A percentile compares a stretch with the other conserved stretches of the same genome.
phyloP scores from a whole-genome alignment of 345 rosid species.

The Citrus sp. region DNA sequence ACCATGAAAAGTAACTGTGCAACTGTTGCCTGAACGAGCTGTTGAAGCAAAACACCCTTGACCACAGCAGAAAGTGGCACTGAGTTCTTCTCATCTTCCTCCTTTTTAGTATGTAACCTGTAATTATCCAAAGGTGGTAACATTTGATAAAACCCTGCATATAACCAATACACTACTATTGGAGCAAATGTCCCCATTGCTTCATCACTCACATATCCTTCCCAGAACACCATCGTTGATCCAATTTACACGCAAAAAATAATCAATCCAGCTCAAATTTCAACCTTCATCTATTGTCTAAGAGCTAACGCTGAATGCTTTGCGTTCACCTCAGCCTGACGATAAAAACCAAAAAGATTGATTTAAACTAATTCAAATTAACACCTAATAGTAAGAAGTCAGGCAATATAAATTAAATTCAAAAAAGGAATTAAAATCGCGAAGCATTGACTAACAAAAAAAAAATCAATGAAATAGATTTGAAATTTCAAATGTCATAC shows the following conservation, averaged over 20 bases:
- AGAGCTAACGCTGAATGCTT: not conserved
- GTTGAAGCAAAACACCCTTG: slow-evolving; percentile 71
- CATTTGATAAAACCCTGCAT: slow-evolving; percentile 66
- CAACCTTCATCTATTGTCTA: not conserved
- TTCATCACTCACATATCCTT: slow-evolving; percentile 63
- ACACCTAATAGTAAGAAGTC: not conserved
- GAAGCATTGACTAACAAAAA: too few relatives aligned
- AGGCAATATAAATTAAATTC: too few relatives aligned
- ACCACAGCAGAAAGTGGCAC: slow-evolving; percentile 46
- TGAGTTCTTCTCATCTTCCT: slow-evolving; percentile 61
- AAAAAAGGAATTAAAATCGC: too few relatives aligned
- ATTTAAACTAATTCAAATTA: not conserved
- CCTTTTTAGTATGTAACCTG: slow-evolving; percentile 56
- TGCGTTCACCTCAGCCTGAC: not conserved
- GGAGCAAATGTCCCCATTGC: slow-evolving; percentile 78
- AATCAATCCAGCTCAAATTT: not conserved
- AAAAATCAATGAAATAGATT: too few relatives aligned
- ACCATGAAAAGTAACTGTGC: slow-evolving; percentile 66
- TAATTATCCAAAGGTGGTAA: slow-evolving; percentile 52
- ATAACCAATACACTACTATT: slow-evolving; percentile 63
- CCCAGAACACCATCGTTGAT: slow-evolving; percentile 63
- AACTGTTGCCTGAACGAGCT: slow-evolving; percentile 57
- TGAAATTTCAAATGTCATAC: not conserved
- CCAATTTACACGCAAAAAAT: not conserved
- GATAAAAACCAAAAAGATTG: not conserved